Evolutionary conservation across 192 early-diverging fungal species (phyloP).

Genomic region (Mortierella antarctica): DNA sequence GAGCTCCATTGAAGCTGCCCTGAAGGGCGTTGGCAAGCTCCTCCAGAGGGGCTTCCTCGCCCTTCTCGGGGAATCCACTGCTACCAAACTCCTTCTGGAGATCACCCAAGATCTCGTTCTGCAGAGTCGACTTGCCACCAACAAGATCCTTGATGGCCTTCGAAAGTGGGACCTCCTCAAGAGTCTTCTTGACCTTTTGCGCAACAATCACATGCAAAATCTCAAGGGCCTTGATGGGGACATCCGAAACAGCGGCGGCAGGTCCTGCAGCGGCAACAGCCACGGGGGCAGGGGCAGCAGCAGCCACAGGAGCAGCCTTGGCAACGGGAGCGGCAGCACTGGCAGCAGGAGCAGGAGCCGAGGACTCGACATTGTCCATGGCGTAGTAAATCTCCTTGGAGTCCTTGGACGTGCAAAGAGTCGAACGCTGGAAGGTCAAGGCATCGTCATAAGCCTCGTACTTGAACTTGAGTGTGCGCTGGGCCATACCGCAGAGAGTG

Average conservation of each 20-base stretch:
- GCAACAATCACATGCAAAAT: conserved; percentile 86
- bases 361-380: conserved; percentile 77
- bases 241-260: conserved; percentile 78
- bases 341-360: conserved; percentile 56
- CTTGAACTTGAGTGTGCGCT: conserved; percentile 94
- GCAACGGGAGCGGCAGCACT: conserved; percentile 61
- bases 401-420: conserved; percentile 90
- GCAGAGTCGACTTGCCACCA: conserved; percentile 93
- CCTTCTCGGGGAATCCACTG: conserved; percentile 83
- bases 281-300: conserved; percentile 66
- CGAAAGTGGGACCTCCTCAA: conserved; percentile 73
- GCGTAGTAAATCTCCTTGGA: conserved; percentile 94
- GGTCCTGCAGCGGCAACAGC: conserved; percentile 63
- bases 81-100: conserved; percentile 88
- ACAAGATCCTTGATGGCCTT: conserved; percentile 94
- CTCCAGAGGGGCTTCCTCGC: conserved; percentile 86
- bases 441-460: conserved; percentile 97
- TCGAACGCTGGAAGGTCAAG: conserved; percentile 88
- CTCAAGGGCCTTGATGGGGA: conserved; percentile 84
- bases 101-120: conserved; percentile 96
- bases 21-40: conserved; percentile 79
- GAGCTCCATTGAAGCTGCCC: conserved; percentile 67
- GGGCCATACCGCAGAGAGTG: conserved; percentile 93
- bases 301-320: conserved; percentile 60
- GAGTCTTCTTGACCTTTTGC: conserved; percentile 89